Evolutionary conservation across 352 stramenopile genomes (phyloP).

Genomic region (Pythium inflatum): DNA sequence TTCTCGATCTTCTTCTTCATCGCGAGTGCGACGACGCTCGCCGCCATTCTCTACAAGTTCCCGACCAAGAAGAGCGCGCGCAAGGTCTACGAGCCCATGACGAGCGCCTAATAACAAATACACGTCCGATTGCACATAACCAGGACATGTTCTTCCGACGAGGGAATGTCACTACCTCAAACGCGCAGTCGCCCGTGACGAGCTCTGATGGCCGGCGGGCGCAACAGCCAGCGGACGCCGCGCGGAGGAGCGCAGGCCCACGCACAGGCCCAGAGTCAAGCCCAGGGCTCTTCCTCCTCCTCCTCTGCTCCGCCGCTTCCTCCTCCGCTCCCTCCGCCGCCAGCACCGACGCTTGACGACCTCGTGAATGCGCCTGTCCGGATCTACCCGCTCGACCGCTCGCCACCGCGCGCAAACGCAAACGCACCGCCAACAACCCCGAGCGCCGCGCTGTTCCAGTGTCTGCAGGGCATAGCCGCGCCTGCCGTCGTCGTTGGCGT

Average conservation of each 20-base stretch:
- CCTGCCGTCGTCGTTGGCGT: constrained; percentile 49
- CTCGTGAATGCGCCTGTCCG: constrained; percentile 45
- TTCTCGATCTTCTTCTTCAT: constrained; percentile 18
- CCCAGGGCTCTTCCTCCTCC: background rate
- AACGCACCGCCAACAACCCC: constrained; percentile 22
- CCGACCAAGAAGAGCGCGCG: constrained; percentile 4
- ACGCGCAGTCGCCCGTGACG: background rate
- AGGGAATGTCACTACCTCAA: constrained; percentile 17
- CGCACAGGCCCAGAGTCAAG: background rate
- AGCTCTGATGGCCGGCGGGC: constrained; percentile 9
- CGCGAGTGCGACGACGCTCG: constrained; percentile 1
- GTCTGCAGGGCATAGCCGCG: constrained; percentile 44
- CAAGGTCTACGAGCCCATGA: constrained; percentile 6
- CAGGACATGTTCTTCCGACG: constrained; percentile 1
- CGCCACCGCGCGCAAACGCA: constrained; percentile 20
- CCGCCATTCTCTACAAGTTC: constrained; percentile 11
- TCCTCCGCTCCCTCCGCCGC: constrained; percentile 20
- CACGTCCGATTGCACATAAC: constrained; percentile 19
- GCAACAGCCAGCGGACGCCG: constrained; percentile 11
- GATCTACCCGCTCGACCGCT: constrained; percentile 54
- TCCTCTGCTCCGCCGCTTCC: constrained; percentile 18
- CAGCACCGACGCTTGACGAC: constrained; percentile 12
- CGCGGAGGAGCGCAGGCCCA: background rate
- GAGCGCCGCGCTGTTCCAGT: constrained; percentile 36
- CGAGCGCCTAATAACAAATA: constrained; percentile 1